phyloP scores from a whole-genome alignment of 1,284 basidiomycete species.

The Ceratobasidium sp. region DNA sequence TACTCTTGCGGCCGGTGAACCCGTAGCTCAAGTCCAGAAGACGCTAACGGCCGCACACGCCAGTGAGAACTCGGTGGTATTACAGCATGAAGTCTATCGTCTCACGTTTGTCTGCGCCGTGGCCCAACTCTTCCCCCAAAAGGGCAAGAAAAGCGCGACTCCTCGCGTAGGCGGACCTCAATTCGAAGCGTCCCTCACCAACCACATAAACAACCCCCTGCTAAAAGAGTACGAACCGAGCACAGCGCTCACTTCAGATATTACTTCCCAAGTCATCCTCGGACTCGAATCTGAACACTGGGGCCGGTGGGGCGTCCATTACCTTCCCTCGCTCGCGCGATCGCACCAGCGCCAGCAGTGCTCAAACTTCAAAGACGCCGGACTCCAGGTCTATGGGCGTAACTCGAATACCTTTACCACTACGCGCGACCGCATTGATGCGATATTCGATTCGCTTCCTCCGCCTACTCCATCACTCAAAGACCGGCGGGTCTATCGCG shows the following conservation, averaged over 20 bases:
- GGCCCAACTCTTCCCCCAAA: conserved; percentile 22
- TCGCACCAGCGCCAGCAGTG: conserved; percentile 50
- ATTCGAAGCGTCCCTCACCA: conserved; percentile 6
- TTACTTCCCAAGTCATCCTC: conserved; percentile 47
- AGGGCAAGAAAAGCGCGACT: conserved; percentile 2
- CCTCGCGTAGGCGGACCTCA: background rate
- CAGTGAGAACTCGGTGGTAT: conserved; percentile 8
- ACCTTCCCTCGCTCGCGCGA: conserved; percentile 48
- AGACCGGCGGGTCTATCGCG: conserved; percentile 25
- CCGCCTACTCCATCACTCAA: conserved; percentile 47
- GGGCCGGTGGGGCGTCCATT: conserved; percentile 48
- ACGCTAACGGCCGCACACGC: conserved; percentile 24
- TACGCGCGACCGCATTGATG: conserved; percentile 48
- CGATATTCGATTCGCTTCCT: conserved; percentile 48
- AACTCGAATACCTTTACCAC: conserved; percentile 46
- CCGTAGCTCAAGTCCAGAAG: background rate
- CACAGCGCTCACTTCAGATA: conserved; percentile 47
- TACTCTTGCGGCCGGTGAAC: conserved; percentile 23
- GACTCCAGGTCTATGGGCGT: conserved; percentile 48
- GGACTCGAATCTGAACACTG: conserved; percentile 43
- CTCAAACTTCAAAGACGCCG: conserved; percentile 49
- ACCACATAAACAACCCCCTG: conserved; percentile 5
- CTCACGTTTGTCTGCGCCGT: conserved; percentile 41
- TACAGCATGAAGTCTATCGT: conserved; percentile 45
- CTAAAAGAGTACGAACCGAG: conserved; percentile 30